phyloP scores from a whole-genome alignment of 1,139 yeast species.

The Hansenula lynferdii region DNA sequence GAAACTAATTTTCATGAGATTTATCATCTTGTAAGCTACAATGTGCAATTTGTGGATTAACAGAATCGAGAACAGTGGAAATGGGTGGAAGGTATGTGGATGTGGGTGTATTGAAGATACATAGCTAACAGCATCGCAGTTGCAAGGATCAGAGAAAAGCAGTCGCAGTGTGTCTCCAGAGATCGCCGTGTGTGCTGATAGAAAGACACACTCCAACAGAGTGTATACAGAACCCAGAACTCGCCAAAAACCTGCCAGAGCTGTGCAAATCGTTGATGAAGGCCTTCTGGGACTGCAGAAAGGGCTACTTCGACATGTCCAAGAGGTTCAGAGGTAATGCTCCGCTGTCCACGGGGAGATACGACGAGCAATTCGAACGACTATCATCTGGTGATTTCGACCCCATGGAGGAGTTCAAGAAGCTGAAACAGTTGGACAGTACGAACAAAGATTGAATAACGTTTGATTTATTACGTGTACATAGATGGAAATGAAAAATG shows the following conservation, averaged over 20 bases:
- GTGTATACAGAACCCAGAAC: slow-evolving; percentile 77
- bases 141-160: slow-evolving; percentile 93
- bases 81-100: slow-evolving; percentile 25
- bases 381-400: slow-evolving; percentile 77
- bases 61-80: too few relatives aligned
- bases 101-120: too few relatives aligned
- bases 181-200: slow-evolving; percentile 93
- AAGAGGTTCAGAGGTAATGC: slow-evolving; percentile 94
- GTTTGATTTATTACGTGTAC: too few relatives aligned
- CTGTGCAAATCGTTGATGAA: slow-evolving; percentile 80
- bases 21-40: too few relatives aligned
- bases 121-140: slow-evolving; percentile 36
- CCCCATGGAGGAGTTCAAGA: slow-evolving; percentile 72
- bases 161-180: slow-evolving; percentile 88
- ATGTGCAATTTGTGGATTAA: too few relatives aligned
- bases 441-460: too few relatives aligned
- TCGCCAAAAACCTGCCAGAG: slow-evolving; percentile 76
- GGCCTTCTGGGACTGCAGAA: slow-evolving; percentile 84
- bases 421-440: slow-evolving; percentile 51
- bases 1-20: background rate
- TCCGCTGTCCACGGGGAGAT: slow-evolving; percentile 86
- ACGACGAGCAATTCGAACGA: slow-evolving; percentile 79
- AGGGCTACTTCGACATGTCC: slow-evolving; percentile 83
- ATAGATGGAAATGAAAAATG: too few relatives aligned
- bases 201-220: slow-evolving; percentile 88